A percentile compares a stretch with the other conserved stretches of the same genome.
These are phyloP conservation scores for Cystofilobasidium capitatum DNA, from an alignment of 768 basidiomycete species.

Conservation along the genomic window DNA sequence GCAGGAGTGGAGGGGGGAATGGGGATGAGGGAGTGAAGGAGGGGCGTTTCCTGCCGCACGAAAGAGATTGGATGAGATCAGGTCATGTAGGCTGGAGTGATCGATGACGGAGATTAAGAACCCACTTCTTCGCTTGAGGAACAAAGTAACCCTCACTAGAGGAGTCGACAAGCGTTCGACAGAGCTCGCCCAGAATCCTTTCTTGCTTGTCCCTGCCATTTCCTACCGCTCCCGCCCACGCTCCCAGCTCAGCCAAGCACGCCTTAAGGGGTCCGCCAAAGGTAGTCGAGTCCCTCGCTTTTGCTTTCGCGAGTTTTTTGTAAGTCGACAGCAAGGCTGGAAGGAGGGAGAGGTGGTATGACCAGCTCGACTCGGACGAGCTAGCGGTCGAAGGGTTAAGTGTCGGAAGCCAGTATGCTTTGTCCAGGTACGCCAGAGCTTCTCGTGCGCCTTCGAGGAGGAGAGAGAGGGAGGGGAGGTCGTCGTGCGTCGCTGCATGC, in stretches of 20 bases:
- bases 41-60: conserved; percentile 12
- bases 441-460: conserved; percentile 67
- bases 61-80: neutral
- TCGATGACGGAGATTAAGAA: neutral
- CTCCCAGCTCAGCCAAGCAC: conserved; percentile 48
- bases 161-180: conserved; percentile 35
- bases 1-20: conserved; percentile 8
- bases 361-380: conserved; percentile 37
- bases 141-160: conserved; percentile 60
- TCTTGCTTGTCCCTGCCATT: conserved; percentile 34
- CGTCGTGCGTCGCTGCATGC: conserved; percentile 93
- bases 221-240: conserved; percentile 41
- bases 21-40: conserved; percentile 2
- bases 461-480: conserved; percentile 71
- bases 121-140: conserved; percentile 73
- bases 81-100: neutral
- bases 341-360: conserved; percentile 49
- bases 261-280: conserved; percentile 47
- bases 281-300: conserved; percentile 57
- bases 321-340: conserved; percentile 62
- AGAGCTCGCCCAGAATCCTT: conserved; percentile 36
- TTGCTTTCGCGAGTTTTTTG: conserved; percentile 56
- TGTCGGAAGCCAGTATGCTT: conserved; percentile 74
- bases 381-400: conserved; percentile 44
- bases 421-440: conserved; percentile 73